phyloP scores from a whole-genome alignment of 208 protist species.

The Trypanosoma caninum region DNA sequence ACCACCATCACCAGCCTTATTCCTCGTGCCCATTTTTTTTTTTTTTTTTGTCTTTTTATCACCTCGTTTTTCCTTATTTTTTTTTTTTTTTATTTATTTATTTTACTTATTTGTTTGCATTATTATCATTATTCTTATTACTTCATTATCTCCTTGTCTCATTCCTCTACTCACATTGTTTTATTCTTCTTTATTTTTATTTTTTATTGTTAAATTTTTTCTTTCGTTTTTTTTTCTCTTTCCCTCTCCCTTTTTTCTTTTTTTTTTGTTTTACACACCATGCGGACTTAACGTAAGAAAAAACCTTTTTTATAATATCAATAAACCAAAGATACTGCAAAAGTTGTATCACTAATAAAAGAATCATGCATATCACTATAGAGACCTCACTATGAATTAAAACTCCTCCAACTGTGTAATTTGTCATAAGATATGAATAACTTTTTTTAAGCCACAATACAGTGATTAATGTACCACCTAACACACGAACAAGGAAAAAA shows the following conservation, averaged over 20 bases:
- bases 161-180: neutral
- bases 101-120: neutral
- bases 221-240: constrained; percentile 25
- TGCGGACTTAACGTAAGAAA: neutral
- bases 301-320: constrained; percentile 53
- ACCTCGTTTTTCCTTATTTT: neutral
- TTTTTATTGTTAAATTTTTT: neutral
- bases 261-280: neutral
- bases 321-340: constrained; percentile 85
- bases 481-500: constrained; percentile 64
- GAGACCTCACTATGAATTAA: constrained; percentile 63
- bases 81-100: neutral
- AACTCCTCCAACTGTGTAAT: constrained; percentile 20
- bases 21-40: neutral
- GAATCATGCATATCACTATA: constrained; percentile 39
- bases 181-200: constrained; percentile 11
- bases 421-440: constrained; percentile 35
- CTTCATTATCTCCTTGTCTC: neutral
- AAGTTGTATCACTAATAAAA: constrained; percentile 46
- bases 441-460: constrained; percentile 39
- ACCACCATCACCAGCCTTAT: neutral
- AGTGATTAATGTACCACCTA: constrained; percentile 59
- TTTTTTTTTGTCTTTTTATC: too few species aligned
- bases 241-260: constrained; percentile 15
- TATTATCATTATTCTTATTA: neutral